A percentile compares a stretch with the other conserved stretches of the same genome.
phyloP scores from a whole-genome alignment of 495 filamentous ascomycete genomes.

The Talaromyces stipitatus region DNA sequence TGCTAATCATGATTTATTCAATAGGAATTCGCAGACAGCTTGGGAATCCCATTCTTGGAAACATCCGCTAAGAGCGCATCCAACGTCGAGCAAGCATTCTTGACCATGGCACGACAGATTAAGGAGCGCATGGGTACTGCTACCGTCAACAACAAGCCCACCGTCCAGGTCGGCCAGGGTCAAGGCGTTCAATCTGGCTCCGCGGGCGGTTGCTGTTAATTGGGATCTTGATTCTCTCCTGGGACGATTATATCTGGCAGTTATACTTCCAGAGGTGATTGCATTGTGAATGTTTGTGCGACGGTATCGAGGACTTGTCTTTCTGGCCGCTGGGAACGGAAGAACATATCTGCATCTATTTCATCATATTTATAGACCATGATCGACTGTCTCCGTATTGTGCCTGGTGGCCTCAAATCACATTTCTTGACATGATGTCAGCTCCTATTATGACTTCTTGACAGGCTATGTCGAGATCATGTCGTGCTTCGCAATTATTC shows the following conservation, averaged over 20 bases:
- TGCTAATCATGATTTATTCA: conserved; percentile 12
- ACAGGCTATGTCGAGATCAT: background rate
- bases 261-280: background rate
- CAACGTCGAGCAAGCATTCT: conserved; percentile 98
- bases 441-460: background rate
- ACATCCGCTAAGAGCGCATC: conserved; percentile 99
- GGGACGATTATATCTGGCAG: conserved; percentile 1
- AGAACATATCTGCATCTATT: background rate
- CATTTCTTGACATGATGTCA: background rate
- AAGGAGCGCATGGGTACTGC: conserved; percentile 99
- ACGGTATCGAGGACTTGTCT: background rate
- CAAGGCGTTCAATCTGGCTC: conserved; percentile 90
- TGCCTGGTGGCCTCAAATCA: background rate
- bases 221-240: conserved; percentile 8
- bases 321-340: background rate
- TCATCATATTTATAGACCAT: background rate
- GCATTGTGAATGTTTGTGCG: background rate
- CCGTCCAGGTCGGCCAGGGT: conserved; percentile 88
- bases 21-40: conserved; percentile 97
- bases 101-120: conserved; percentile 99
- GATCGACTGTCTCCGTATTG: background rate
- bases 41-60: conserved; percentile 98
- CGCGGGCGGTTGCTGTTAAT: conserved; percentile 90
- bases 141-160: conserved; percentile 96
- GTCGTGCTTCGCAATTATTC: background rate